These are phyloP conservation scores for Cladobotryum mycophilum DNA, from an alignment of 2,329 filamentous ascomycete genomes.

Conservation along the genomic window DNA sequence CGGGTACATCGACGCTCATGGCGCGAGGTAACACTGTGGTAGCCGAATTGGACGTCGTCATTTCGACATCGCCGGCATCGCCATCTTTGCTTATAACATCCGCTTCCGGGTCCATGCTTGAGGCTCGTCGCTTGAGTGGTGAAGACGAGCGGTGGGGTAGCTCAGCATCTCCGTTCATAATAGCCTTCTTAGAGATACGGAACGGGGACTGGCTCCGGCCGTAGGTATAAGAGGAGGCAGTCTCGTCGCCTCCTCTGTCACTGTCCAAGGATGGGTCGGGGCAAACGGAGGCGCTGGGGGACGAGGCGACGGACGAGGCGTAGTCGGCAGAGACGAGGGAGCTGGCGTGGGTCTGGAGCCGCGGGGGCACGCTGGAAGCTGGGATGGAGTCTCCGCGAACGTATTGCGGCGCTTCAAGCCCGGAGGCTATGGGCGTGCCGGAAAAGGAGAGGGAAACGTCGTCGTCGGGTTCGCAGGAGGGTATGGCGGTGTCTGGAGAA, in stretches of 20 bases:
- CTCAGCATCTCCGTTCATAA: constrained; percentile 56
- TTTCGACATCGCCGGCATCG: constrained; percentile 22
- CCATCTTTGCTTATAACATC: constrained; percentile 31
- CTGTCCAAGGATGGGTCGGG: constrained; percentile 51
- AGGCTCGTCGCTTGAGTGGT: constrained; percentile 57
- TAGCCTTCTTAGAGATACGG: constrained; percentile 43
- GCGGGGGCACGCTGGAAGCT: constrained; percentile 46
- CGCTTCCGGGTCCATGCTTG: constrained; percentile 51
- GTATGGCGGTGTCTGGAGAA: constrained; percentile 42
- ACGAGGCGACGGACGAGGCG: constrained; percentile 51
- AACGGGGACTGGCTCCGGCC: constrained; percentile 48
- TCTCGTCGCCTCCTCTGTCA: constrained; percentile 46
- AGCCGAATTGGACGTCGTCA: constrained; percentile 4
- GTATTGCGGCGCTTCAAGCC: constrained; percentile 35
- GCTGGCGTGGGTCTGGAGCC: constrained; percentile 40
- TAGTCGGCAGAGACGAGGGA: constrained; percentile 42
- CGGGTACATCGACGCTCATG: constrained; percentile 36
- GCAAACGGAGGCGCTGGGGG: constrained; percentile 49
- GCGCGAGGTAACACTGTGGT: constrained; percentile 26
- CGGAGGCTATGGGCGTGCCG: constrained; percentile 32
- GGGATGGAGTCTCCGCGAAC: constrained; percentile 38
- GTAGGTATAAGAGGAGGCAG: constrained; percentile 31
- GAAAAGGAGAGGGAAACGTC: constrained; percentile 47
- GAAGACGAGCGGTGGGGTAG: constrained; percentile 56
- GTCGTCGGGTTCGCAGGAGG: constrained; percentile 48